Evolutionary conservation across 306 rosid genomes (phyloP), one percentile per base, ranked within the genome.

Genomic region (Cucumis melo): DNA sequence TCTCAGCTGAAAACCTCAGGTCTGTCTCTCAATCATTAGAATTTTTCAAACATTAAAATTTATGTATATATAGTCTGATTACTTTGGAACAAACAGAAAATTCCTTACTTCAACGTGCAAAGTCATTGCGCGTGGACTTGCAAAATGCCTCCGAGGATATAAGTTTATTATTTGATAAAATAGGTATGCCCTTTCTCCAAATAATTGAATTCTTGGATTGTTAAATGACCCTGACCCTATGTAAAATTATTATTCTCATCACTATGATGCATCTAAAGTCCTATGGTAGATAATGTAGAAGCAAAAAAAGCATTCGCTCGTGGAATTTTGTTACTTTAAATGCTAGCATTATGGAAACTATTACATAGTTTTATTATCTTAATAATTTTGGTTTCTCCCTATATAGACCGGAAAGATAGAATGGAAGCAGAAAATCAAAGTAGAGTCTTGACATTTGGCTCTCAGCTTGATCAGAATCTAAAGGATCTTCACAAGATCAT

Each of bases 1-100:
- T 92, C 96, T 82, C 89, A 85, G 79, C 84, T 94, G 63, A 79
- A 75, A 83, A 76, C 81, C 78, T 89, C 99, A 72, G 99, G 99
- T 86, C 17, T 41, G 57, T 60, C 38, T 21, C 36, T 76, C 41
- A 17, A 9, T 76, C 29, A 24, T 60, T 16, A 76, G 41, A 61
- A 15, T 29, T 41, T 8, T 62, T 34, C 20, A 8, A 7, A 76
- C 32, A 15, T 39, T 7, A 17, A 11, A 39, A 9, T 48, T 24
- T 48, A 10, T 8, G 27, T 16, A 39, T 8, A 21, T 6, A 21
- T 14, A 72, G 16, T 24, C 60, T 50, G 44, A 24, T 72, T 16
- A 77, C 29, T 59, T 61, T 29, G 78, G 53, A 55, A 54, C 73
- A 46, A 60, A 77, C 93, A 94, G 97, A 91, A 86, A 89, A 87